A percentile compares a stretch with the other conserved stretches of the same genome.
These are phyloP conservation scores for Verticillium nonalfalfae DNA, from an alignment of 2,329 filamentous ascomycete genomes.

Conservation along the genomic window DNA sequence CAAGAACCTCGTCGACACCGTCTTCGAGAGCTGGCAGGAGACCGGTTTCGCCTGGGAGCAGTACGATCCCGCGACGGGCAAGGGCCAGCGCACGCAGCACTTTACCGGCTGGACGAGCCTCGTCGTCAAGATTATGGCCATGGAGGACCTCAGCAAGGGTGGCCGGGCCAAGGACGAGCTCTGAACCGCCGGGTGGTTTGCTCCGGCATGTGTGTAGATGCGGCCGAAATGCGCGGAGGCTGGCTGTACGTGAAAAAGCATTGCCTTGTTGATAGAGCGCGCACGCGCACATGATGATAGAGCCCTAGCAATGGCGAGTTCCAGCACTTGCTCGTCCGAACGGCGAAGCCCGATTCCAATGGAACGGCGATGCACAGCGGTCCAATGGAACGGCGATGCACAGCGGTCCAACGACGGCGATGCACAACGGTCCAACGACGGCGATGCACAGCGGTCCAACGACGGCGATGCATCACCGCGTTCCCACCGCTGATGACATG, in stretches of 20 bases:
- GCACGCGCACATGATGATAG: no score
- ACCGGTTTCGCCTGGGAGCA: slow-evolving; percentile 99
- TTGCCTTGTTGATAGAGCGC: not conserved
- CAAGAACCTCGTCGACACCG: slow-evolving; percentile 79
- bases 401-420: no score
- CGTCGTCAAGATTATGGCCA: slow-evolving; percentile 94
- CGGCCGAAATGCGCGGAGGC: not conserved
- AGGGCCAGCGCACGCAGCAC: slow-evolving; percentile 92
- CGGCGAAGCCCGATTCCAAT: no score
- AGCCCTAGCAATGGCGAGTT: no score
- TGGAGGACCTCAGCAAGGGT: slow-evolving; percentile 60
- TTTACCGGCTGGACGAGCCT: slow-evolving; percentile 99
- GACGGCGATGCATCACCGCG: no score
- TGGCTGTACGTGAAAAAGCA: not conserved
- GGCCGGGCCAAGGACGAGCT: slow-evolving; percentile 39
- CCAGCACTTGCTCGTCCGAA: no score
- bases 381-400: no score
- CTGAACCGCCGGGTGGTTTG: slow-evolving; percentile 17
- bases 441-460: no score
- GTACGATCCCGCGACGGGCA: slow-evolving; percentile 88
- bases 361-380: no score
- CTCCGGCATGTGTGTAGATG: not conserved
- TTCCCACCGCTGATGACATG: no score
- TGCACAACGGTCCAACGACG: no score
- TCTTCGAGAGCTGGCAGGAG: slow-evolving; percentile 80